Base-by-base conservation (phyloP, 768 basidiomycete species). In the Pisolithus orientalis region DNA sequence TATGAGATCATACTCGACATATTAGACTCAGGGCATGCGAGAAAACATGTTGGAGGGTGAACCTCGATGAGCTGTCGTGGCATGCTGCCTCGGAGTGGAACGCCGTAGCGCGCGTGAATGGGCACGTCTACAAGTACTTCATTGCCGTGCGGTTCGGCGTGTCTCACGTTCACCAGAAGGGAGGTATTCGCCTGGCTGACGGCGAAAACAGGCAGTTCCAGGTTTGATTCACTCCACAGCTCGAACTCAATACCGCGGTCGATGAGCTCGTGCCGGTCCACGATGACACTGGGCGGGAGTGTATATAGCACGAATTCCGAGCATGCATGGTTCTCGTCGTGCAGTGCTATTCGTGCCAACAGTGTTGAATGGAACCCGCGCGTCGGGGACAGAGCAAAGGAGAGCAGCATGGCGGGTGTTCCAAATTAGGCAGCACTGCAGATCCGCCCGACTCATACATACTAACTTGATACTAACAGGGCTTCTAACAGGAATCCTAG, bases 41-140 rank as follows among this genome's bases (percentile, higher is more conserved):
- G 65, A 50, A 73, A 70, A 21, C 65, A 65, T 1, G 53, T 28
- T 5, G 74, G 67, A 21, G 61, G 51, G 4, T 55, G 50, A 27
- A 72, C 49, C 10, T 49, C 28, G 32, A 73, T 59, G 1, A 52
- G 52, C 21, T 61, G 57, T 47, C 57, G 49, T 9, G 58, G 55
- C 17, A 44, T n/a, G 37, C 44, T 44, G 21, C 44, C 53, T 10
- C 49, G 38, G 13, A 49, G 42, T 38, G 70, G 72, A 42, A 55
- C 50, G 25, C 70, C 70, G 53, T 79, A 79, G 13, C 77, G 72
- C 16, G 68, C 69, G 56, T 79, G 77, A 39, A 79, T 49, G 7
- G 77, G 78, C 5, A 79, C 53, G 24, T 72, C 65, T 24, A 75
- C 49, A 0, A 53, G 40, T 17, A 60, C 43, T 24, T 47, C 54